Percentiles rank a stretch among this genome's conserved stretches.
Evolutionary conservation across 495 filamentous ascomycete genomes (phyloP).

Genomic region (Penicillium turbatum): DNA sequence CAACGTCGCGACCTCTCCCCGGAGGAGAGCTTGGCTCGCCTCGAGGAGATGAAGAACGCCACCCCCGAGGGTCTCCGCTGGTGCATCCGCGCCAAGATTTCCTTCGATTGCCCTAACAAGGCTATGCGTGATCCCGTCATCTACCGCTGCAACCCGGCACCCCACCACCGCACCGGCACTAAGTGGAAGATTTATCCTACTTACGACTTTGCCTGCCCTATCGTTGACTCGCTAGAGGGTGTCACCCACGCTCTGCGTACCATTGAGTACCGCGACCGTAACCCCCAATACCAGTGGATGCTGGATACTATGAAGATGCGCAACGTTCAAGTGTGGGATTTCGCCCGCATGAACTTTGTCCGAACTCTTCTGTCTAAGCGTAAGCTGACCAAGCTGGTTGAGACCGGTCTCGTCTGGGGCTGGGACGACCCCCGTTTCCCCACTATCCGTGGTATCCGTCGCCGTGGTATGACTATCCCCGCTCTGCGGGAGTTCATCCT

Average conservation of each 20-base stretch:
- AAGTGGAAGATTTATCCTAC: conserved; percentile 96
- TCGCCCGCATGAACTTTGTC: conserved; percentile 94
- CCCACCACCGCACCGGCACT: conserved; percentile 83
- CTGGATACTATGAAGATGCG: conserved; percentile 79
- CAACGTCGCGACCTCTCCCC: conserved; percentile 68
- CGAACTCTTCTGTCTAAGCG: conserved; percentile 87
- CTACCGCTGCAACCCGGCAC: conserved; percentile 75
- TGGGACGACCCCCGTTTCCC: conserved; percentile 97
- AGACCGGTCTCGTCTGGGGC: conserved; percentile 78
- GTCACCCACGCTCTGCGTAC: conserved; percentile 94
- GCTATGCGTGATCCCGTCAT: conserved; percentile 90
- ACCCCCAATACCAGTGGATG: conserved; percentile 98
- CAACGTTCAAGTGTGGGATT: conserved; percentile 93
- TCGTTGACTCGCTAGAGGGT: conserved; percentile 85
- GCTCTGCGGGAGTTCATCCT: conserved; percentile 89
- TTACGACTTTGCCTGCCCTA: conserved; percentile 90
- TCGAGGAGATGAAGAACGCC: conserved; percentile 86
- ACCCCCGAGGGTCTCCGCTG: conserved; percentile 70
- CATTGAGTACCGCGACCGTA: conserved; percentile 95
- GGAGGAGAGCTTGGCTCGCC: conserved; percentile 74
- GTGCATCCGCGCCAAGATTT: conserved; percentile 89
- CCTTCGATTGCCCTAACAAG: conserved; percentile 76
- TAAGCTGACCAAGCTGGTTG: conserved; percentile 91
- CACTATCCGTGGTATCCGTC: conserved; percentile 80
- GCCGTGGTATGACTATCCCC: conserved; percentile 86